Percentiles rank a stretch among this genome's conserved stretches.
Evolutionary conservation across 306 rosid species (phyloP).

Genomic region (Quercus robur): DNA sequence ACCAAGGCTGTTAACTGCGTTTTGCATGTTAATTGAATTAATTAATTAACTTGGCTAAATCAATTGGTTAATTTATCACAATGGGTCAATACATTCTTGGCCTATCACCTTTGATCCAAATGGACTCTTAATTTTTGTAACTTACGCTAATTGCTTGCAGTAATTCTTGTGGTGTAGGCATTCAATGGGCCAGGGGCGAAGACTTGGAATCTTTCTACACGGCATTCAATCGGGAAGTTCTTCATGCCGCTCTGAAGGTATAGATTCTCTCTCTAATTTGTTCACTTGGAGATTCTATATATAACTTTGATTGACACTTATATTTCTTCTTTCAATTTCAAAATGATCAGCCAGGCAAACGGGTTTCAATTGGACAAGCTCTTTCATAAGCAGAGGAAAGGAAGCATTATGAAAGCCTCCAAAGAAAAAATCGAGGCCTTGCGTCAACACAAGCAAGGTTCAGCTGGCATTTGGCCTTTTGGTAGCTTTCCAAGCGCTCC

Average conservation of each 20-base stretch:
- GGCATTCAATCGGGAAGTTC: slow-evolving; percentile 65
- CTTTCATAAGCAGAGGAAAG: slow-evolving; percentile 38
- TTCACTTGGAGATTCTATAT: neutral
- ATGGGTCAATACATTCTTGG: too few species aligned
- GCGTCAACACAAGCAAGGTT: slow-evolving; percentile 18
- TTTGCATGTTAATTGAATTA: too few species aligned
- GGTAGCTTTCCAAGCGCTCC: slow-evolving; percentile 32
- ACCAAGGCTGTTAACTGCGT: too few species aligned
- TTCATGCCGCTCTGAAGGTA: slow-evolving; percentile 57
- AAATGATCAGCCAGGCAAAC: slow-evolving; percentile 28
- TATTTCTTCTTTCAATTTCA: neutral
- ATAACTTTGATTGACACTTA: neutral
- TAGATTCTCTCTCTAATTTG: neutral
- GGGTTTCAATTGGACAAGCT: slow-evolving; percentile 34
- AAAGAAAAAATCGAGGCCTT: slow-evolving; percentile 39
- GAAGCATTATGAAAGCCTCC: slow-evolving; percentile 46
- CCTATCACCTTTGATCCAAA: too few species aligned
- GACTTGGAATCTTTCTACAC: slow-evolving; percentile 56
- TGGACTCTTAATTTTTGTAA: too few species aligned
- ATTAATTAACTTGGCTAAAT: too few species aligned
- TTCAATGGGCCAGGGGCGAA: slow-evolving; percentile 50
- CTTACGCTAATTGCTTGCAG: neutral
- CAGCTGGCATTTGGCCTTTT: slow-evolving; percentile 50
- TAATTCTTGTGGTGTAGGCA: slow-evolving; percentile 27
- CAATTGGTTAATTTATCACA: too few species aligned